A percentile compares a stretch with the other conserved stretches of the same genome.
Conservation (phyloP, 176 grass and related monocot species). For the Alloteropsis semialata region DNA sequence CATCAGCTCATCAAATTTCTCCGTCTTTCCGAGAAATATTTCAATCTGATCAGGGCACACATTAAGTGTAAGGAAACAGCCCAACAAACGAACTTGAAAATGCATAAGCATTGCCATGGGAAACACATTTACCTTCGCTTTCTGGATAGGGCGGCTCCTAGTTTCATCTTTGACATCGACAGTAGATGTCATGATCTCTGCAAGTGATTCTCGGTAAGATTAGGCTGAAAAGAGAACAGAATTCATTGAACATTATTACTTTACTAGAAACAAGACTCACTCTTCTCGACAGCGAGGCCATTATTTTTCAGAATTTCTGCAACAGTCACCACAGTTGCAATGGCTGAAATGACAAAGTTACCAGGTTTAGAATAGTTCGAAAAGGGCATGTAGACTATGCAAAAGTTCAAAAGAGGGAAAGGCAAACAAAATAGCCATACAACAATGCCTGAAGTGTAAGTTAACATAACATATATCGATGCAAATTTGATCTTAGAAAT, state of each 20-base stretch:
- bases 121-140: constrained; percentile 72
- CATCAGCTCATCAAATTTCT: constrained; percentile 95
- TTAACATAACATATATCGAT: background rate
- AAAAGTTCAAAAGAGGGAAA: background rate
- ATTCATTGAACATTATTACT: background rate
- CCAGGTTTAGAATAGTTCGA: background rate
- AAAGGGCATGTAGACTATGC: background rate
- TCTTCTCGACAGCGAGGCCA: constrained; percentile 84
- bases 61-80: background rate
- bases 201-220: background rate
- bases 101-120: background rate
- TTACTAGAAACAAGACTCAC: constrained; percentile 40
- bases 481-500: background rate
- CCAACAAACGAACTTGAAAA: background rate
- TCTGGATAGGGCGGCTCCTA: constrained; percentile 71
- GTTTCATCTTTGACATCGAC: constrained; percentile 83
- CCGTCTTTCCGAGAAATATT: constrained; percentile 79
- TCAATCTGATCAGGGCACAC: constrained; percentile 57
- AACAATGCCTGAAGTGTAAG: background rate
- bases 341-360: constrained; percentile 55
- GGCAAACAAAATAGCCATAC: background rate
- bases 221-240: background rate
- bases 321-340: constrained; percentile 85
- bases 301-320: constrained; percentile 96
- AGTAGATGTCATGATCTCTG: constrained; percentile 87